Conservation (phyloP, 805 yeast genomes). For the Candida hungchunana region DNA sequence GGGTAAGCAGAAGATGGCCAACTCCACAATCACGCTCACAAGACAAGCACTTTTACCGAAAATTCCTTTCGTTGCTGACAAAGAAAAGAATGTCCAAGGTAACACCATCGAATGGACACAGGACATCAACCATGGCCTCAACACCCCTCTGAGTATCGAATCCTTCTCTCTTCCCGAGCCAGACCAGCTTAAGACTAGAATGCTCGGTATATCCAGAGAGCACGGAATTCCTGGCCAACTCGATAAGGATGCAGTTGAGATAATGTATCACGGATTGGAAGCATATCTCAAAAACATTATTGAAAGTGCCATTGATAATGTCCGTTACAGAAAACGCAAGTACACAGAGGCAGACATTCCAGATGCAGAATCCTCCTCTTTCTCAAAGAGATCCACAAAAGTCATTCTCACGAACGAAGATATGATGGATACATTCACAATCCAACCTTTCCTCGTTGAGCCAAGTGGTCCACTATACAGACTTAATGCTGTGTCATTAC, state of each 20-base stretch:
- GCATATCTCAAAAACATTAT: constrained; percentile 69
- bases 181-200: constrained; percentile 59
- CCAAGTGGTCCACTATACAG: constrained; percentile 58
- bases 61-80: constrained; percentile 61
- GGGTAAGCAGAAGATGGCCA: constrained; percentile 72
- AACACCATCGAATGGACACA: constrained; percentile 83
- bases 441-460: constrained; percentile 65
- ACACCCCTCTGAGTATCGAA: constrained; percentile 76
- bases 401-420: constrained; percentile 61
- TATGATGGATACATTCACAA: constrained; percentile 55
- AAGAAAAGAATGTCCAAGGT: constrained; percentile 24
- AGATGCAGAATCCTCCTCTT: constrained; percentile 1
- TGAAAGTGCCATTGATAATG: constrained; percentile 70
- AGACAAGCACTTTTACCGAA: constrained; percentile 63
- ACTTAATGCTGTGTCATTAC: constrained; percentile 43
- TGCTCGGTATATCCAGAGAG: constrained; percentile 83
- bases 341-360: constrained; percentile 30
- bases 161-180: constrained; percentile 78
- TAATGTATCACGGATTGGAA: constrained; percentile 78
- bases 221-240: constrained; percentile 82
- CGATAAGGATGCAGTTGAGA: constrained; percentile 73
- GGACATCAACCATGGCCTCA: constrained; percentile 82
- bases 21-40: constrained; percentile 62
- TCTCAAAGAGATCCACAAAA: constrained; percentile 17
- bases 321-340: constrained; percentile 53